phyloP scores from a whole-genome alignment of 176 grass and related monocot genomes.

The Urochloa ruziziensis region DNA sequence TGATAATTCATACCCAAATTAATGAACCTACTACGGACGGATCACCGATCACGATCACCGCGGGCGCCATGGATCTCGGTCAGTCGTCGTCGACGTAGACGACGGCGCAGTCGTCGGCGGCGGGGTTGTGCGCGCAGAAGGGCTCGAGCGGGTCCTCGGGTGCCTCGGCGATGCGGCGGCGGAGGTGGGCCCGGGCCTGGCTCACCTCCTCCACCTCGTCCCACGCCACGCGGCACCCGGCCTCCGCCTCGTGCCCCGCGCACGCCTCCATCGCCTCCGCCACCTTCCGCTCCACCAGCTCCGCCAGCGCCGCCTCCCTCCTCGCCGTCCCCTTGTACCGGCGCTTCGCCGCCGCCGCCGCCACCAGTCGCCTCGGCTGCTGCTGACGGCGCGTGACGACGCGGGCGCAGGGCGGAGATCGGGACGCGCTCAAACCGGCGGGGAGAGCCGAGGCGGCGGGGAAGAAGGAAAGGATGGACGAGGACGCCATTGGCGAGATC shows the following conservation, averaged over 20 bases:
- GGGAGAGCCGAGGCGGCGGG: not conserved
- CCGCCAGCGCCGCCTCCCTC: slow-evolving; percentile 58
- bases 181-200: slow-evolving; percentile 64
- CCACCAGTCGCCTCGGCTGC: not conserved
- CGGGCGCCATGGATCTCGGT: too few species aligned
- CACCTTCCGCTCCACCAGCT: slow-evolving; percentile 78
- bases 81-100: slow-evolving; percentile 59
- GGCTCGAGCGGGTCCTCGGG: slow-evolving; percentile 60
- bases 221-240: slow-evolving; percentile 69
- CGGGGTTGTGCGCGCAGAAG: slow-evolving; percentile 60
- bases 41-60: too few species aligned
- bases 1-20: too few species aligned
- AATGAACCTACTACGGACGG: too few species aligned
- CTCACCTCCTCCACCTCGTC: slow-evolving; percentile 86
- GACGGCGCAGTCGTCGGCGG: slow-evolving; percentile 49
- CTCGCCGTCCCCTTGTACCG: slow-evolving; percentile 73
- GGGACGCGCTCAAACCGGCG: not conserved
- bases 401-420: not conserved
- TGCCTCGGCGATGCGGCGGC: slow-evolving; percentile 47
- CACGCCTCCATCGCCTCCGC: slow-evolving; percentile 71
- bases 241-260: slow-evolving; percentile 3
- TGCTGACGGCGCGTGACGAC: not conserved
- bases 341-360: slow-evolving; percentile 12
- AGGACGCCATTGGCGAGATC: not conserved
- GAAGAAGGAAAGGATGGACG: not conserved